These are phyloP conservation scores for Pelargonium australe DNA, from an alignment of 441 rosid species.

Conservation along the genomic window DNA sequence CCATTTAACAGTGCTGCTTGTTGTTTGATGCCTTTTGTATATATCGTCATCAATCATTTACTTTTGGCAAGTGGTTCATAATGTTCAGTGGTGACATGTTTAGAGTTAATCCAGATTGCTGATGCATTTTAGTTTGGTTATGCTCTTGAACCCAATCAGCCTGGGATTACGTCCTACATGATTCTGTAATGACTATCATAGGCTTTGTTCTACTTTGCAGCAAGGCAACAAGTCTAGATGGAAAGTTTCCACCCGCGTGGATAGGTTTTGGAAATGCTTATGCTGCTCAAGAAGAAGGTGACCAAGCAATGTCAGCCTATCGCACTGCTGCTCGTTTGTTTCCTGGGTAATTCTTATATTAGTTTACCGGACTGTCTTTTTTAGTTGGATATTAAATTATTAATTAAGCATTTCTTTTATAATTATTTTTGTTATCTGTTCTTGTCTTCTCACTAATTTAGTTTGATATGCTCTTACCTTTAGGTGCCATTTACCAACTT, in stretches of 20 bases:
- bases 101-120: background rate
- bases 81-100: background rate
- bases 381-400: background rate
- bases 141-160: background rate
- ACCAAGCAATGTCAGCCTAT: slow-evolving; percentile 95
- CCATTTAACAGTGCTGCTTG: too few species aligned
- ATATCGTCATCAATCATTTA: background rate
- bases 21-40: background rate
- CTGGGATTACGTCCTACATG: background rate
- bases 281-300: slow-evolving; percentile 91
- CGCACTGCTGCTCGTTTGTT: slow-evolving; percentile 90
- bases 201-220: slow-evolving; percentile 33
- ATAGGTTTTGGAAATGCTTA: slow-evolving; percentile 85
- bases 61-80: background rate
- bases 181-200: slow-evolving; percentile 14
- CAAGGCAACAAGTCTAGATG: slow-evolving; percentile 81
- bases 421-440: background rate
- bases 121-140: background rate
- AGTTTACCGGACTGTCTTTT: background rate
- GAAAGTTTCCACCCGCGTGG: slow-evolving; percentile 85
- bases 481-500: slow-evolving; percentile 97
- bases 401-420: background rate
- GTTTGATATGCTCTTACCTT: slow-evolving; percentile 70
- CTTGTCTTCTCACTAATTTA: slow-evolving; percentile 60
- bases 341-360: slow-evolving; percentile 63